Base-by-base conservation (phyloP, 495 filamentous ascomycete species). In the Terfezia claveryi region DNA sequence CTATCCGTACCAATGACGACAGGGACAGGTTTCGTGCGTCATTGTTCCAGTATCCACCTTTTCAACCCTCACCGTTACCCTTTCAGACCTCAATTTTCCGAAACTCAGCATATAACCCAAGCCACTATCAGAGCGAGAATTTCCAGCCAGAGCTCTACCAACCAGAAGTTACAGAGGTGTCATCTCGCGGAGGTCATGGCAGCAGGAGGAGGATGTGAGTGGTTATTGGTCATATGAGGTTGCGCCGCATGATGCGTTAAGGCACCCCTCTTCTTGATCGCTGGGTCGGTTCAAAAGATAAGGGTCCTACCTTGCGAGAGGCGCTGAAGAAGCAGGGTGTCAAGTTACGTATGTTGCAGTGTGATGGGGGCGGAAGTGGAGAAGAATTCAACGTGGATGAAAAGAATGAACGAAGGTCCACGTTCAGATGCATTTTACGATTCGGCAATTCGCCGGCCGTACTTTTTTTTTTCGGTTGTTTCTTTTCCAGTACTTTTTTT, bases 71-170 rank as follows among this genome's bases (percentile, higher is more conserved):
- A 16, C 58, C 58, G 49, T 53, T 65, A 10, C 63, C 69, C 10
- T 73, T 72, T 57, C 72, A 74, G 58, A 78, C 76, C 55, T 71
- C 72, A 46, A 72, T 72, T 8, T 75, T 76, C 57, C 71, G 72
- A 56, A 76, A 76, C 57, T 81, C 76, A 23, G 81, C 85, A 23
- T 88, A 83, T 68, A 88, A 88, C 60, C 78, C 79, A 51, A 83
- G 83, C 2, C 85, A 92, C 68, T 89, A 82, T 68, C 80, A 82
- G 58, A 89, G 87, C 62, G 73, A 80, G 54, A 81, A 89, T 61
- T 92, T 92, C 59, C 84, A 88, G 59, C 85, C 85, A 0, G 78
- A 82, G 61, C 70, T 71, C 54, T 71, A 71, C 63, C 60, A 67
- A 38, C 68, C 68, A 14, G 41, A 46, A 8, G 1, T 46, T 14